phyloP scores from a whole-genome alignment of 306 rosid species.

The Pyrus bretschneideri region DNA sequence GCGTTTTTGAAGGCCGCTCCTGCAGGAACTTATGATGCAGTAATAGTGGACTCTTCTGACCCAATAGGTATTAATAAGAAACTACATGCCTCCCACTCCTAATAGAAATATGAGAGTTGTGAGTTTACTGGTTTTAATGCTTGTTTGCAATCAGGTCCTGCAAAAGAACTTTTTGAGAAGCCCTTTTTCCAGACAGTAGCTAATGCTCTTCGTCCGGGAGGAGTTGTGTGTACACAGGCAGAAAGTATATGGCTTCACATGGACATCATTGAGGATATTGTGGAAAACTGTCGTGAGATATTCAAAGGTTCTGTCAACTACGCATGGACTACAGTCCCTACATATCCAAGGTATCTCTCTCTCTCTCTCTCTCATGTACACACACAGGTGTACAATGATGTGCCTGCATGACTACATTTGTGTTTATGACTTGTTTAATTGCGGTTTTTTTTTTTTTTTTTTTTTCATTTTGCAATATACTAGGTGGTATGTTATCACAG shows the following conservation, averaged over 20 bases:
- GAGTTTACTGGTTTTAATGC: slow-evolving; percentile 1
- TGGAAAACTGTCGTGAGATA: slow-evolving; percentile 70
- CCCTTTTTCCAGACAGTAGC: slow-evolving; percentile 78
- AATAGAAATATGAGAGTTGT: not conserved
- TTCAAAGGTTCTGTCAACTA: slow-evolving; percentile 96
- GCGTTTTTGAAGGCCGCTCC: slow-evolving; percentile 85
- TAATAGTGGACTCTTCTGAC: slow-evolving; percentile 95
- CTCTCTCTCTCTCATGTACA: not conserved
- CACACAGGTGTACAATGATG: not conserved
- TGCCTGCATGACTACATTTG: not conserved
- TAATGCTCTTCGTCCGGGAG: slow-evolving; percentile 95
- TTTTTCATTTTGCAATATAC: not conserved
- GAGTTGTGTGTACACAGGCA: slow-evolving; percentile 94
- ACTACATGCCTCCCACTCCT: not conserved
- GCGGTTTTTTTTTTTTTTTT: not conserved
- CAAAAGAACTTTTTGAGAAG: slow-evolving; percentile 95
- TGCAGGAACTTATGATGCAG: slow-evolving; percentile 84
- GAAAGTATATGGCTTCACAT: slow-evolving; percentile 99
- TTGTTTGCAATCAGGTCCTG: slow-evolving; percentile 61
- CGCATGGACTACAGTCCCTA: slow-evolving; percentile 99
- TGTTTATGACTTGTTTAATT: not conserved
- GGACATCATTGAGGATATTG: slow-evolving; percentile 86
- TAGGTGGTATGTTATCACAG: not conserved
- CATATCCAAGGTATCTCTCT: slow-evolving; percentile 74
- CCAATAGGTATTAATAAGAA: slow-evolving; percentile 60